Evolutionary conservation across 306 rosid genomes (phyloP), one percentile per base, ranked within the genome.

Genomic region (Glycine soja): DNA sequence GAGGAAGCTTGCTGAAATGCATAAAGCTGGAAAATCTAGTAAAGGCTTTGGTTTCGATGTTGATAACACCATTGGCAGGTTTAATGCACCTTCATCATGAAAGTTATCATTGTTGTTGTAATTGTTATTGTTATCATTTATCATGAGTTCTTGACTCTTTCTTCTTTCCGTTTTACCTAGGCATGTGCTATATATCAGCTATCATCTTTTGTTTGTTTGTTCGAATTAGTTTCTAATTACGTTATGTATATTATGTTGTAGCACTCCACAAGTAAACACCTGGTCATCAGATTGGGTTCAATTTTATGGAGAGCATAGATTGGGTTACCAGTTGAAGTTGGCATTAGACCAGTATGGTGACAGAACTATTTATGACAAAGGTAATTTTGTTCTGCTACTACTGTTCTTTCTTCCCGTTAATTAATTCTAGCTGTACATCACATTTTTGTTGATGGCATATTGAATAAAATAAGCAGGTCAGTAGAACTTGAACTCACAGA

Each of bases 61-160:
- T 52, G 81, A 93, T 75, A 95, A 95, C 80, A 95, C 99, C 74
- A 93, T 93, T 85, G 97, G 99, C 86, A 93, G 98, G 98, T 94
- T 76, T 46, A 13, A 32, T 56, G 42, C 54, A 8, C 77, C 47
- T 38, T 63, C 66, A 32, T 75, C 46, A 15, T 81, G 46, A 79
- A 76, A 72, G 32, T 58, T n/a, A 7, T 51, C 69, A 13, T 72
- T 75, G 6, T 48, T 45, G 18, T 56, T 82, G 6, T 42, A 58
- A 68, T 15, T 58, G 19, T n/a, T 19, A 53, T 30, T 56, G 19
- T 15, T 74, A 32, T 32, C 32, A 70, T 14, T 75, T 52, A 15
- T 66, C 45, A 9, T 70, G 9, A 40, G 42, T 24, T 24, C 30
- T 24, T 24, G 30, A 24, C 30, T 24, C 30, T 24, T 24, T 24